Evolutionary conservation across 1,284 basidiomycete species (phyloP).

Genomic region (Rhodofomes roseus): DNA sequence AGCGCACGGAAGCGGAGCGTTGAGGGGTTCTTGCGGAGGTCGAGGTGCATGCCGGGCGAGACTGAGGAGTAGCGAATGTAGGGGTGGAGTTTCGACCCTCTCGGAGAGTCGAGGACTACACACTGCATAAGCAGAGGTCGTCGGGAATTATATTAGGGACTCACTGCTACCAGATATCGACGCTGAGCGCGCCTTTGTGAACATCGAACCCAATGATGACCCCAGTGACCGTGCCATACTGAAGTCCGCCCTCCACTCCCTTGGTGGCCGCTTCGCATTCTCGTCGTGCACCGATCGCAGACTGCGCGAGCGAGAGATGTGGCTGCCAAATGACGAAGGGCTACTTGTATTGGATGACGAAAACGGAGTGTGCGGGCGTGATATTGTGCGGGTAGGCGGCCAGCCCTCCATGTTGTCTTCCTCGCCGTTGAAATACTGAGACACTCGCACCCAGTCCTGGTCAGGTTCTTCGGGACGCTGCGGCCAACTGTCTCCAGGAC

Average conservation of each 20-base stretch:
- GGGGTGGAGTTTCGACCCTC: slow-evolving; percentile 27
- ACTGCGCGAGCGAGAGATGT: slow-evolving; percentile 18
- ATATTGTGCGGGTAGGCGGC: neutral
- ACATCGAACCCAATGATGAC: slow-evolving; percentile 17
- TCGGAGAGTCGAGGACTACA: slow-evolving; percentile 6
- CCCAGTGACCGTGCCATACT: slow-evolving; percentile 24
- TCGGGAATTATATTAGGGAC: neutral
- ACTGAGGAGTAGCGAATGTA: slow-evolving; percentile 31
- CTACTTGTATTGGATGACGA: slow-evolving; percentile 15
- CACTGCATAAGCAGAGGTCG: neutral
- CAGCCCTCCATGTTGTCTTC: neutral
- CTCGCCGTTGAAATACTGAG: slow-evolving; percentile 3
- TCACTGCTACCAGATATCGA: slow-evolving; percentile 20
- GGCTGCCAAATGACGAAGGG: slow-evolving; percentile 9
- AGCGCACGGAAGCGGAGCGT: slow-evolving; percentile 40
- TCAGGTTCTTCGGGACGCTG: neutral
- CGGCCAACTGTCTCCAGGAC: neutral
- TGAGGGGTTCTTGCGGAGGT: slow-evolving; percentile 32
- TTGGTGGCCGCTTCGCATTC: slow-evolving; percentile 25
- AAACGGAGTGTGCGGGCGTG: slow-evolving; percentile 14
- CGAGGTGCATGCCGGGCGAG: slow-evolving; percentile 29
- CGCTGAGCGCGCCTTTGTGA: slow-evolving; percentile 18
- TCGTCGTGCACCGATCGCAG: slow-evolving; percentile 17
- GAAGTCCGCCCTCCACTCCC: slow-evolving; percentile 34
- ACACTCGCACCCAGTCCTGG: slow-evolving; percentile 1